phyloP scores from a whole-genome alignment of 2,329 filamentous ascomycete species.

The Blastomyces parvus region DNA sequence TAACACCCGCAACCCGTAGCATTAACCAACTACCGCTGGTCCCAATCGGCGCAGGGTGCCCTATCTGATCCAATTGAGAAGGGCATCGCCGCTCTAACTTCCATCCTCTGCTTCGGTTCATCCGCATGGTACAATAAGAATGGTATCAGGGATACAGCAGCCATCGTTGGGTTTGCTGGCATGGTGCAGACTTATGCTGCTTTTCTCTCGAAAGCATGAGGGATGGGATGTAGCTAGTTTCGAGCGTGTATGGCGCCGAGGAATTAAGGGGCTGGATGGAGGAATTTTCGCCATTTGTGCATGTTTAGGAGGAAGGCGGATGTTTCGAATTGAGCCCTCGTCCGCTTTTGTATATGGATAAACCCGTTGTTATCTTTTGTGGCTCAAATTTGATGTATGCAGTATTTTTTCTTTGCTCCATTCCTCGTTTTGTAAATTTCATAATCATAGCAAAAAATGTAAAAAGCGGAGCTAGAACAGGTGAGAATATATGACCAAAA shows the following conservation, averaged over 20 bases:
- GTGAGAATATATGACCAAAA: neutral
- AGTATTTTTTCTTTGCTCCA: neutral
- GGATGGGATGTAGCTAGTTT: neutral
- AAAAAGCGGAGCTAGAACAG: neutral
- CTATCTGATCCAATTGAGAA: conserved; percentile 25
- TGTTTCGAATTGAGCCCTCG: neutral
- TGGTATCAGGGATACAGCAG: conserved; percentile 23
- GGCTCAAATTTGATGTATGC: neutral
- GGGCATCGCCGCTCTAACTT: conserved; percentile 22
- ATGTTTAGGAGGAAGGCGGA: neutral
- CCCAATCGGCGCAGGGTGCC: conserved; percentile 14
- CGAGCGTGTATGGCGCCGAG: neutral
- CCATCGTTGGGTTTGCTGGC: conserved; percentile 16
- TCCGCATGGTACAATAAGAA: conserved; percentile 25
- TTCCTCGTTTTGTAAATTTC: neutral
- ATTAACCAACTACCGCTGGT: conserved; percentile 24
- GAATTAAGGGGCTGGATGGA: neutral
- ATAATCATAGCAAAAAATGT: neutral
- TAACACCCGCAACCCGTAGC: conserved; percentile 10
- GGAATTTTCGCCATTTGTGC: neutral
- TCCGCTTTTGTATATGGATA: neutral
- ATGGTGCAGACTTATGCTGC: conserved; percentile 13
- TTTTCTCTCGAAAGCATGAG: conserved; percentile 10
- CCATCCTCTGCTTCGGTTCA: conserved; percentile 22
- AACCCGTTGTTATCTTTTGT: neutral